Base-by-base conservation (phyloP, 495 filamentous ascomycete genomes). In the Aspergillus affinis region DNA sequence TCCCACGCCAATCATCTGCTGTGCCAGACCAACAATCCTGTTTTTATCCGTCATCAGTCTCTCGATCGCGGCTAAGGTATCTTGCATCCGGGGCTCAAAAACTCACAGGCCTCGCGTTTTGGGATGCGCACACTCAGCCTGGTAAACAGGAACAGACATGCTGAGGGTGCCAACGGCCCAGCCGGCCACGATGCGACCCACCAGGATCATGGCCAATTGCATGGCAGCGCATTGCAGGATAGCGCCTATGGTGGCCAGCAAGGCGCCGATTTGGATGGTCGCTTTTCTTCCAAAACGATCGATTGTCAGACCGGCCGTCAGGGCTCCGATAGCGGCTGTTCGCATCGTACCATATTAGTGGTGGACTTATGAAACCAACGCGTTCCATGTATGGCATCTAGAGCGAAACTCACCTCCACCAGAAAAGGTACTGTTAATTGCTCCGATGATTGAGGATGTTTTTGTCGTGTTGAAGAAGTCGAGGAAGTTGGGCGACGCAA, bases 161-260 rank as follows among this genome's bases (percentile, higher is more conserved):
- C 71, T 78, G 64, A 84, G 76, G 29, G 83, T 71, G 49, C 84
- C 85, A 54, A 88, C 80, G 20, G 83, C 86, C 72, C 82, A 80
- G 12, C 86, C 85, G 3, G 83, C 78, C 8, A 88, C 71, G 54
- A 88, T 84, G 29, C 86, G 82, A 8, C 86, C 86, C 48, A 82
- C 72, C 13, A 87, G 76, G 61, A 88, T 83, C 77, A 84, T 83
- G 0, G 78, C 75, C 51, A 86, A 65, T 56, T 84, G 79, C 19
- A 66, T 61, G 55, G 80, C 73, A 23, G 80, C 73, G 13, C 82
- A 69, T 65, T 88, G 84, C 47, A 87, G 75, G 50, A 81, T 79
- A 17, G 80, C 80, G 18, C 84, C 85, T 19, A 85, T 48, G 32
- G 80, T 62, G 63, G 80, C 81, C 48, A 87, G 75, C 9, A 82